A percentile compares a stretch with the other conserved stretches of the same genome.
phyloP scores from a whole-genome alignment of 495 filamentous ascomycete genomes.

The Entonaema liquescens region DNA sequence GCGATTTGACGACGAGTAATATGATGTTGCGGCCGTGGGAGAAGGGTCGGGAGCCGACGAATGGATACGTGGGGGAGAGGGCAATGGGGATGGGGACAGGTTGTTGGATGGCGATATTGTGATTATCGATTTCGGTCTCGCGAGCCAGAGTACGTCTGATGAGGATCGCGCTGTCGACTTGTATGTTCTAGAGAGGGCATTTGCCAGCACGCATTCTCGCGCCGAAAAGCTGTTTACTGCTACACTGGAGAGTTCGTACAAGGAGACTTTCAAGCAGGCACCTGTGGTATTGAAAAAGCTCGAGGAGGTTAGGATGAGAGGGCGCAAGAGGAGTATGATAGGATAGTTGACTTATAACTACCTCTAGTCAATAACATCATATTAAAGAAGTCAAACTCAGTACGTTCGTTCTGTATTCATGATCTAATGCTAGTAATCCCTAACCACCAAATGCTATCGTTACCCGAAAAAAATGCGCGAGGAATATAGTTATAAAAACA shows the following conservation, averaged over 20 bases:
- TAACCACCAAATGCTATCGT: slow-evolving; percentile 25
- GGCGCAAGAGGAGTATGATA: slow-evolving; percentile 97
- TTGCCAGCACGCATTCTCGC: slow-evolving; percentile 90
- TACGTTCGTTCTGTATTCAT: slow-evolving; percentile 13
- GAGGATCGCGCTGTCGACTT: slow-evolving; percentile 97
- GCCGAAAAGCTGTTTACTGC: slow-evolving; percentile 78
- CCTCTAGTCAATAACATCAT: not conserved
- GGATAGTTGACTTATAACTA: slow-evolving; percentile 58
- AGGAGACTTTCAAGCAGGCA: slow-evolving; percentile 59
- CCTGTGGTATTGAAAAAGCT: slow-evolving; percentile 68
- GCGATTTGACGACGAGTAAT: slow-evolving; percentile 97
- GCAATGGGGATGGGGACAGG: slow-evolving; percentile 35
- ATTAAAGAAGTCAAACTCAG: not conserved
- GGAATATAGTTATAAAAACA: not conserved
- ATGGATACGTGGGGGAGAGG: slow-evolving; percentile 11
- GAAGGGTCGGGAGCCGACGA: slow-evolving; percentile 24
- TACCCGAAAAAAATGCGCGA: slow-evolving; percentile 16
- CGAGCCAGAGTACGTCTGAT: slow-evolving; percentile 79
- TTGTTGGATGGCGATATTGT: slow-evolving; percentile 77
- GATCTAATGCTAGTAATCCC: slow-evolving; percentile 33
- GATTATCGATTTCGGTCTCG: slow-evolving; percentile 95
- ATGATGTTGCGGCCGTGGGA: slow-evolving; percentile 76
- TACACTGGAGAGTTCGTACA: slow-evolving; percentile 64
- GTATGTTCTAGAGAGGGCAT: slow-evolving; percentile 96
- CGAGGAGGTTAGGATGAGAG: slow-evolving; percentile 93